Conservation (phyloP, 1,284 basidiomycete genomes). For the Tremellales sp. region DNA sequence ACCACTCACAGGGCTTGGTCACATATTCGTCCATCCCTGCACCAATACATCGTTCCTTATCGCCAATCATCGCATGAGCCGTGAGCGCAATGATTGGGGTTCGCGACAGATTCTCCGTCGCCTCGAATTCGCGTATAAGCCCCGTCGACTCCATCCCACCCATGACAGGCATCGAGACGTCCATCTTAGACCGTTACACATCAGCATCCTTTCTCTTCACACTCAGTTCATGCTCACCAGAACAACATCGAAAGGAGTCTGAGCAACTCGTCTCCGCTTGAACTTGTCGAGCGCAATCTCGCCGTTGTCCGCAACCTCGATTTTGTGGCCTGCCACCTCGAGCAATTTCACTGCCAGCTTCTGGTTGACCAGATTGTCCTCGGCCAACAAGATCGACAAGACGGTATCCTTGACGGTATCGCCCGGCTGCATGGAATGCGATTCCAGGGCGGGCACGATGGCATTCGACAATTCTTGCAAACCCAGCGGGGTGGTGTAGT, state of each 20-base stretch:
- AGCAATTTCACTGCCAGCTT: slow-evolving; percentile 88
- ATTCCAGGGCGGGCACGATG: slow-evolving; percentile 89
- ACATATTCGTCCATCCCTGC: slow-evolving; percentile 61
- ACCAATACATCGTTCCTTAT: slow-evolving; percentile 85
- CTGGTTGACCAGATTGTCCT: slow-evolving; percentile 98
- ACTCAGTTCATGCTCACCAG: slow-evolving; percentile 56
- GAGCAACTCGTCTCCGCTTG: slow-evolving; percentile 29
- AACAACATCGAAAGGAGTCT: slow-evolving; percentile 77
- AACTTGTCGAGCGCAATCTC: slow-evolving; percentile 54
- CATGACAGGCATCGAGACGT: slow-evolving; percentile 94
- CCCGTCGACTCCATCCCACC: slow-evolving; percentile 55
- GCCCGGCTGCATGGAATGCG: slow-evolving; percentile 79
- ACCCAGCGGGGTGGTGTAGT: slow-evolving; percentile 76
- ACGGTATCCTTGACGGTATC: slow-evolving; percentile 75
- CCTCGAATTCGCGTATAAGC: slow-evolving; percentile 64
- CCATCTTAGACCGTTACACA: slow-evolving; percentile 70
- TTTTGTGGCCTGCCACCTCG: slow-evolving; percentile 92
- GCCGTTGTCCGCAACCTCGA: slow-evolving; percentile 97
- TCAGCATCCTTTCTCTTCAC: slow-evolving; percentile 1
- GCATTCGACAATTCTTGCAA: slow-evolving; percentile 88
- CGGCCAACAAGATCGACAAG: slow-evolving; percentile 92
- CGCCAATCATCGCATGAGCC: slow-evolving; percentile 76
- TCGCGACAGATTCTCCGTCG: slow-evolving; percentile 63
- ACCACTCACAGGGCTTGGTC: slow-evolving; percentile 47
- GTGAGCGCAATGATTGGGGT: slow-evolving; percentile 96